Evolutionary conservation across 176 grass and related monocot species (phyloP), one percentile per base, ranked within the genome.

Genomic region (Themeda triandra): DNA sequence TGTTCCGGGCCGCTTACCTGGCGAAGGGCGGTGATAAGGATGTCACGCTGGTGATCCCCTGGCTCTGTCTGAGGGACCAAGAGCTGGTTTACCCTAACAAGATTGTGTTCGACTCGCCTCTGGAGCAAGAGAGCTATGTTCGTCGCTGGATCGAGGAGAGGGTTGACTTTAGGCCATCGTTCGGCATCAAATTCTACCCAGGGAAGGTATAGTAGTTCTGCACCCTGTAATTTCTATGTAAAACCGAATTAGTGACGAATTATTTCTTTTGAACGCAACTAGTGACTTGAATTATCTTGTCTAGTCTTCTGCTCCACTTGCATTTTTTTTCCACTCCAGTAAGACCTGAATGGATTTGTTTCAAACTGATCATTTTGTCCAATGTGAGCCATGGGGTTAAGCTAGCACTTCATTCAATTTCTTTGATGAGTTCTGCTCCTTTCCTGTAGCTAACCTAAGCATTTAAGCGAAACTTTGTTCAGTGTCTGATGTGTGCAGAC

Each of bases 171-270:
- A 89, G 11, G 75, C 48, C 91, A 11, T 69, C 66, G 1, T 96
- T 99, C 84, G 58, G 67, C 79, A 94, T 99, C 80, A 94, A 94
- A 17, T 96, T 99, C 78, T 99, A 99, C 73, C 96, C 96, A 25
- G 91, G 42, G 10, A 99, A 99, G 91, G 96, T 96, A 89, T 66
- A 58, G 11, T 29, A 9, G 18, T 33, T 75, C 42, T 84, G 32
- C 10, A 37, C 6, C 60, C 8, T 70, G 42, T 42, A 32, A 63
- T 39, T 76, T 35, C 25, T 75, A 71, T 82, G 29, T 49, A 64
- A 37, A 41, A 51, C 6, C 10, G 2, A n/a, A n/a, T n/a, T n/a
- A n/a, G n/a, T n/a, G n/a, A n/a, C n/a, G n/a, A n/a, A n/a, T n/a
- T n/a, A n/a, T n/a, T n/a, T n/a, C n/a, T n/a, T n/a, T n/a, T n/a